These are phyloP conservation scores for Hawksworthiomyces lignivorus DNA, from an alignment of 2,329 filamentous ascomycete species.

Conservation along the genomic window DNA sequence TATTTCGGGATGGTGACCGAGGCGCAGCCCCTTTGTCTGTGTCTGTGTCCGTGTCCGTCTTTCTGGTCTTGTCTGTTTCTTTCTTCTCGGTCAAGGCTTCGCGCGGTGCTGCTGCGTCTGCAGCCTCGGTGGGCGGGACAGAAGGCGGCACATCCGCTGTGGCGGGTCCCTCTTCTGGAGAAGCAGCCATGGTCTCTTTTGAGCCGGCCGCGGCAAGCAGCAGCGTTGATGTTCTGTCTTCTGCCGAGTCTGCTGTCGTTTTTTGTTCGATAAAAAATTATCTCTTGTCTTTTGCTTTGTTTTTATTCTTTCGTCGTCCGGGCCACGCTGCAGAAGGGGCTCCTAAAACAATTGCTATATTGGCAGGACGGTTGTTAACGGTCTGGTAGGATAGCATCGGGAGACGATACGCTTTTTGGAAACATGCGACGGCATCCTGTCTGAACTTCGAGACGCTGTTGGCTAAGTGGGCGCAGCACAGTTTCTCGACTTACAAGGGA, in stretches of 20 bases:
- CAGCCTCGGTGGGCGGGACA: not conserved
- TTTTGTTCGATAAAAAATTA: too few species aligned
- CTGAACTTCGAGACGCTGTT: not conserved
- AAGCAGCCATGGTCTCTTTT: conserved; percentile 2
- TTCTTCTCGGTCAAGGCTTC: not conserved
- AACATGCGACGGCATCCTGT: not conserved
- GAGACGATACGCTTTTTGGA: not conserved
- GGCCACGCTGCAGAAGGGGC: too few species aligned
- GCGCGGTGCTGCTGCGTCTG: not conserved
- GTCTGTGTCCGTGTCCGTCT: too few species aligned
- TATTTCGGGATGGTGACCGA: too few species aligned
- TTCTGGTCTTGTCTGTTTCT: not conserved
- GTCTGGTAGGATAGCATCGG: not conserved
- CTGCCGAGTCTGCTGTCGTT: too few species aligned
- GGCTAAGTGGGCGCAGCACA: not conserved
- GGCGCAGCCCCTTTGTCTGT: too few species aligned
- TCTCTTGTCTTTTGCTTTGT: not conserved
- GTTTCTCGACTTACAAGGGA: conserved; percentile 8
- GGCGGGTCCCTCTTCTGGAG: not conserved
- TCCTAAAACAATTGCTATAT: too few species aligned
- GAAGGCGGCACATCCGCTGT: not conserved
- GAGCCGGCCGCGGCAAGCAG: too few species aligned
- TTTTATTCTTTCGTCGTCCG: too few species aligned
- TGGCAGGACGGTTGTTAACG: conserved; percentile 4
- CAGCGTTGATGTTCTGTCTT: too few species aligned